Base-by-base conservation (phyloP, 2,329 filamentous ascomycete species). In the Clonostachys solani region DNA sequence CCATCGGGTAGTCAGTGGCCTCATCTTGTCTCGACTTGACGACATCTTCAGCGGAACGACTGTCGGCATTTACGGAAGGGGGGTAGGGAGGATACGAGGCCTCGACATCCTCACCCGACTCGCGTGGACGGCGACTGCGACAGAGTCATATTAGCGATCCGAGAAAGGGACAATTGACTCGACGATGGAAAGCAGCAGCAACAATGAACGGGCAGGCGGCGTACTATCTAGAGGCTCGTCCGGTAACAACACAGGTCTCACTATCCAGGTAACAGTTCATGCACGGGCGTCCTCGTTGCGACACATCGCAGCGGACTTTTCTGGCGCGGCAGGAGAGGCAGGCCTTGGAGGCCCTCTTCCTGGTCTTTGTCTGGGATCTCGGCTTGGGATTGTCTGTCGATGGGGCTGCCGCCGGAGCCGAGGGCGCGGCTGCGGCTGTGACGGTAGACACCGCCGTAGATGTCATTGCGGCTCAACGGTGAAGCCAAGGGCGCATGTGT, bases 241-340 rank as follows among this genome's bases (percentile, higher is more conserved):
- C 64, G 9, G 64, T 70, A 48, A 69, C 62, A 45, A 74, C 57
- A 52, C 68, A 68, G 0, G 62, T 64, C 52, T 76, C 72, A 49
- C 69, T 72, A 52, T 77, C 73, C 47, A 75, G 69, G 42, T 73
- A 73, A 55, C 73, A 78, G 47, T 77, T 77, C 63, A 75, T 77
- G 59, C 71, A 78, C 8, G 74, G 75, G 33, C 66, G 62, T 5
- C 72, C 73, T 48, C 69, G 64, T 51, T 73, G 73, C 38, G 68
- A 73, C 15, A 77, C 73, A 54, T 75, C 73, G 48, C 74, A 77
- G 29, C 74, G 63, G 29, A 77, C 73, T 55, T 77, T 77, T 23
- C 74, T 62, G n/a, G 73, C 66, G 15, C 74, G 65, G 54, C 73
- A 77, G n/a, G 71, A 73, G 10, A 75, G 60, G 44, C 74, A 77